A percentile compares a stretch with the other conserved stretches of the same genome.
Conservation (phyloP, 192 early-diverging fungal species). For the Coemansia sp. region DNA sequence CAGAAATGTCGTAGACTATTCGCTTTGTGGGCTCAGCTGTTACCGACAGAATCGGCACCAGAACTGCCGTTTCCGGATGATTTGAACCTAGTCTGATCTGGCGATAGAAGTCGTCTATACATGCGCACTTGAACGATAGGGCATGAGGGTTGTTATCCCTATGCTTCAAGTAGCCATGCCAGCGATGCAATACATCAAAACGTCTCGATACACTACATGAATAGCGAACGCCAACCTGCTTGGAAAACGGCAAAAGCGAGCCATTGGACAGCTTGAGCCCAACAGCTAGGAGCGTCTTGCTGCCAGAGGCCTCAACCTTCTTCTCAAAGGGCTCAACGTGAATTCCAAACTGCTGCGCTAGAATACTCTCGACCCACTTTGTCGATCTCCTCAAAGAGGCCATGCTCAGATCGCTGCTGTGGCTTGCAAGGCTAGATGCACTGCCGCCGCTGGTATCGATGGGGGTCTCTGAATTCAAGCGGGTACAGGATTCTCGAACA, state of each 20-base stretch:
- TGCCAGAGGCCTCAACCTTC: neutral
- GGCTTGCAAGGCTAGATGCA: neutral
- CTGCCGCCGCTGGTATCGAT: neutral
- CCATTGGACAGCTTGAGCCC: constrained; percentile 10
- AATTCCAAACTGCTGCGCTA: constrained; percentile 11
- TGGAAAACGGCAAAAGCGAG: constrained; percentile 25
- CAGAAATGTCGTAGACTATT: constrained; percentile 55
- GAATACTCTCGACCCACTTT: constrained; percentile 12
- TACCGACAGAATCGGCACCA: constrained; percentile 24
- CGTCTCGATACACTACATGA: constrained; percentile 12
- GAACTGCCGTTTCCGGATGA: constrained; percentile 19
- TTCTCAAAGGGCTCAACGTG: neutral
- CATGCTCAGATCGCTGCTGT: neutral
- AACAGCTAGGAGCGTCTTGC: neutral
- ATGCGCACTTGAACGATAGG: neutral
- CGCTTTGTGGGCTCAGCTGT: constrained; percentile 6
- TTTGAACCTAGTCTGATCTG: constrained; percentile 5
- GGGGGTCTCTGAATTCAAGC: neutral
- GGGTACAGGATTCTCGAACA: constrained; percentile 2
- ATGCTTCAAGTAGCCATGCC: constrained; percentile 22
- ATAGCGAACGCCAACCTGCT: constrained; percentile 48
- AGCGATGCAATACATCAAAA: constrained; percentile 35
- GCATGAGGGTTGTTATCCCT: neutral
- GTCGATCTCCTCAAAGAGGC: neutral
- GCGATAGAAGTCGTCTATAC: constrained; percentile 15